Conservation (phyloP, 306 rosid genomes). For the Citrullus colocynthis region DNA sequence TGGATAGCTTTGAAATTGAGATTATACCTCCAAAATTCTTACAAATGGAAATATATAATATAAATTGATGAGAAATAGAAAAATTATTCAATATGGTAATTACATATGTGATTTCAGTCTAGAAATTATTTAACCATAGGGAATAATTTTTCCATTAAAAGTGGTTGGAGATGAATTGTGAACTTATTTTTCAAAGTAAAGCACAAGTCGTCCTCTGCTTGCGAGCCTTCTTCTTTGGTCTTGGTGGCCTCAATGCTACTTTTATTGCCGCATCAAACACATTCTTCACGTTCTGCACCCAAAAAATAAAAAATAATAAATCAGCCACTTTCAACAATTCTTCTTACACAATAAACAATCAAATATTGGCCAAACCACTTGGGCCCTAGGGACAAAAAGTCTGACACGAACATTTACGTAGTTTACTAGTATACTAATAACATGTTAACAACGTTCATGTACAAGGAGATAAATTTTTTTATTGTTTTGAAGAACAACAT, state of each 20-base stretch:
- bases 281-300: constrained; percentile 21
- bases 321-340: neutral
- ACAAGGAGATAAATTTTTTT: too few relatives aligned
- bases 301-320: neutral
- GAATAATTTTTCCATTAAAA: neutral
- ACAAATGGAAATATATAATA: neutral
- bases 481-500: too few relatives aligned
- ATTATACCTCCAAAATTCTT: neutral
- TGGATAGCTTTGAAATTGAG: neutral
- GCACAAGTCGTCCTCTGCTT: constrained; percentile 14
- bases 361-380: too few relatives aligned
- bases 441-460: too few relatives aligned
- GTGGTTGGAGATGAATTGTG: neutral
- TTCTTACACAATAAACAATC: too few relatives aligned
- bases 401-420: too few relatives aligned
- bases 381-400: too few relatives aligned
- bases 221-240: constrained; percentile 14
- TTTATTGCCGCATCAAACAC: constrained; percentile 32
- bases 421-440: too few relatives aligned
- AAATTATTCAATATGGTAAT: neutral
- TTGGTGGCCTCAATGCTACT: constrained; percentile 22
- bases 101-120: neutral
- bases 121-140: neutral
- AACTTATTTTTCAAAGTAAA: constrained; percentile 5
- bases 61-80: neutral